These are phyloP conservation scores for Peronospora belbahrii DNA, from an alignment of 352 stramenopile species.

Conservation along the genomic window DNA sequence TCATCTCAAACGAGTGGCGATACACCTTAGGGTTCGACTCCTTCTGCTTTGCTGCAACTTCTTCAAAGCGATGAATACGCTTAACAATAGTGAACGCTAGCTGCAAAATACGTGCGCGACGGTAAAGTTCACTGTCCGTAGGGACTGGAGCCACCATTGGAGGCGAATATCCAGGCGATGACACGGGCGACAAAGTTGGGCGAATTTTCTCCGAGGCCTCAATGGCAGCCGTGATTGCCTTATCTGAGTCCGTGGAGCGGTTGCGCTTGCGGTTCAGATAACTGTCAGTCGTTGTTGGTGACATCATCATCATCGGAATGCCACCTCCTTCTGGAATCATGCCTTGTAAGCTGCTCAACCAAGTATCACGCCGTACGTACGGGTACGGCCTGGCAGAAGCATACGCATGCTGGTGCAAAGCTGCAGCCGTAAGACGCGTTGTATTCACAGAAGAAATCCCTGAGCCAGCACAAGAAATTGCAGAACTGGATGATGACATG, in stretches of 20 bases:
- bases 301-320: conserved; percentile 32
- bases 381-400: conserved; percentile 34
- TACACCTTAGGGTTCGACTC: conserved; percentile 29
- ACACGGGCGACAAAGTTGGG: conserved; percentile 21
- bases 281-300: conserved; percentile 26
- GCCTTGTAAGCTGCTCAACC: conserved; percentile 23
- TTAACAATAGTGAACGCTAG: conserved; percentile 52
- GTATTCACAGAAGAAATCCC: conserved; percentile 10
- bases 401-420: conserved; percentile 46
- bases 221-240: conserved; percentile 41
- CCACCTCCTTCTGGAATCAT: conserved; percentile 32
- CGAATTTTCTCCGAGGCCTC: conserved; percentile 50
- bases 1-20: conserved; percentile 58
- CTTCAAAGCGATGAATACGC: conserved; percentile 52
- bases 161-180: conserved; percentile 19
- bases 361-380: conserved; percentile 31
- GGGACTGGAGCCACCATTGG: conserved; percentile 19
- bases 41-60: conserved; percentile 34
- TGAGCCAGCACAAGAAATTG: conserved; percentile 10
- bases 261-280: conserved; percentile 65
- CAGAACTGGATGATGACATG: conserved; percentile 22
- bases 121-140: conserved; percentile 41
- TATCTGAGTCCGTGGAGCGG: conserved; percentile 60
- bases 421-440: conserved; percentile 23
- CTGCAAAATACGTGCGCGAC: conserved; percentile 48